phyloP scores from a whole-genome alignment of 192 early-diverging fungal genomes.

The Coemansia nantahalensis region DNA sequence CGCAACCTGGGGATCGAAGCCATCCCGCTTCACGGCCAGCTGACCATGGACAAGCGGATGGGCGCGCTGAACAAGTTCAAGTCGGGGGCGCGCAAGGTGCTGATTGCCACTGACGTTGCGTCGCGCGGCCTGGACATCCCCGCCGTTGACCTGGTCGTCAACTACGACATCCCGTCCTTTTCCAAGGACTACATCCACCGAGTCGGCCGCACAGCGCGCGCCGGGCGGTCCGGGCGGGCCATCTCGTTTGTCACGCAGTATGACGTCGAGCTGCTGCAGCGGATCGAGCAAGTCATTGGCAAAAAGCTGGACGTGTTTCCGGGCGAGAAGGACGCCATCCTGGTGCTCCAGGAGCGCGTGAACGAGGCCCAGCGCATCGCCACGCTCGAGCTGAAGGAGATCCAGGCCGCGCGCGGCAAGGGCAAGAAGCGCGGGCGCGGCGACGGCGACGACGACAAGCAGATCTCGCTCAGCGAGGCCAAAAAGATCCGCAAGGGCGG shows the following conservation, averaged over 20 bases:
- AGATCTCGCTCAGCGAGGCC: conserved; percentile 47
- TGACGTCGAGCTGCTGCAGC: conserved; percentile 91
- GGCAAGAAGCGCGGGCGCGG: conserved; percentile 42
- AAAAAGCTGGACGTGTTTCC: conserved; percentile 88
- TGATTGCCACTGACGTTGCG: conserved; percentile 96
- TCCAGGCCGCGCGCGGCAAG: conserved; percentile 36
- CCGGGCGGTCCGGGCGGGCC: conserved; percentile 75
- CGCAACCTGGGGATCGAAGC: no score
- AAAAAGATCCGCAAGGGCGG: conserved; percentile 36
- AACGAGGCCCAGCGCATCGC: conserved; percentile 86
- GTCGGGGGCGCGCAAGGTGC: conserved; percentile 76
- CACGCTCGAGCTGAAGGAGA: conserved; percentile 79
- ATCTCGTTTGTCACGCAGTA: conserved; percentile 87
- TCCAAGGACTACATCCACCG: conserved; percentile 89
- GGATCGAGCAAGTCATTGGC: conserved; percentile 87
- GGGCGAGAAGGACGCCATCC: conserved; percentile 75
- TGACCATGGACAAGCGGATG: conserved; percentile 88
- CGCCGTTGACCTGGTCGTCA: conserved; percentile 92
- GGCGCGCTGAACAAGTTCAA: conserved; percentile 96
- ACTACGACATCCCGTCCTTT: conserved; percentile 92
- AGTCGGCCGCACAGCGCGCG: conserved; percentile 82
- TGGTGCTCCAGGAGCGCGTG: conserved; percentile 94
- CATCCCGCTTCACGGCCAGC: conserved; percentile 90
- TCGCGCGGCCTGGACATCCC: conserved; percentile 94
- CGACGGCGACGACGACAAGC: conserved; percentile 47